Conservation (phyloP, 2,329 filamentous ascomycete genomes). For the Arthroderma sp. region DNA sequence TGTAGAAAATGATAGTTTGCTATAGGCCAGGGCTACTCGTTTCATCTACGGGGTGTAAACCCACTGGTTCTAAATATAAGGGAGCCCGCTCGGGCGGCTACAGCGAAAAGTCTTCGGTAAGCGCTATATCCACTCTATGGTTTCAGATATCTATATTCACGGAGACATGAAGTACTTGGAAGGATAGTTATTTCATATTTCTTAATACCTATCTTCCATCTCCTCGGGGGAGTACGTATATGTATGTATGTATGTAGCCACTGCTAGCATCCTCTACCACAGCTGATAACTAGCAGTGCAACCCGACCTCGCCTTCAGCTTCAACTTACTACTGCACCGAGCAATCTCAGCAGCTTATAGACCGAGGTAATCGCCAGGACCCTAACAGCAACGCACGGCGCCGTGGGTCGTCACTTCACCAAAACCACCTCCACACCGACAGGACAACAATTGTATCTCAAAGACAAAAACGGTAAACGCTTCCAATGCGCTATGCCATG, state of each 20-base stretch:
- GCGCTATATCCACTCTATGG: background rate
- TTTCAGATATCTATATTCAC: background rate
- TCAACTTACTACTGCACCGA: background rate
- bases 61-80: background rate
- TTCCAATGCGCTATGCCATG: conserved; percentile 1
- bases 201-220: background rate
- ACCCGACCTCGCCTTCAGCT: background rate
- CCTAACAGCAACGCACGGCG: background rate
- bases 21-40: background rate
- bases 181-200: background rate
- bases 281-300: background rate
- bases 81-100: background rate
- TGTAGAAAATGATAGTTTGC: background rate
- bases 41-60: background rate
- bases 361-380: background rate
- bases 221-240: background rate
- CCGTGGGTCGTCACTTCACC: background rate
- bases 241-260: background rate
- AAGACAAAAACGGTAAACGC: background rate
- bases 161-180: background rate
- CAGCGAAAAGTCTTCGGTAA: background rate
- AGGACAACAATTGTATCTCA: background rate
- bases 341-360: background rate
- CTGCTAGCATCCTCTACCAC: background rate
- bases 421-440: background rate